phyloP scores from a whole-genome alignment of 2,329 filamentous ascomycete species.

The Dactylellina haptotyla region DNA sequence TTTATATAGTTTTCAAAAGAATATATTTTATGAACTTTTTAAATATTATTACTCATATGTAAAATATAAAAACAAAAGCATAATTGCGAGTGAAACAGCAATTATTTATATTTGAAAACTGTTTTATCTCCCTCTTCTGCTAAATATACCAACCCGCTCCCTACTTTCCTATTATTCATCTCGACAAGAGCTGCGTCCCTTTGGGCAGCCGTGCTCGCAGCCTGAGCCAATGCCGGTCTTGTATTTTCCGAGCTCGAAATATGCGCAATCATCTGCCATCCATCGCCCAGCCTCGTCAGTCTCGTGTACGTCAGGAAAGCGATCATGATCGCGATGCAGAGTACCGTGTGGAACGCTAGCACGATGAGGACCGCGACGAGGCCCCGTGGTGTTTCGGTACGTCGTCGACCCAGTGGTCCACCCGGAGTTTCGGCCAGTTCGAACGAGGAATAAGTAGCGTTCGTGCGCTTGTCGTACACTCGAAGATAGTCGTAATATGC shows the following conservation, averaged over 20 bases:
- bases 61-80: too few relatives aligned
- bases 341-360: not conserved
- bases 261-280: not conserved
- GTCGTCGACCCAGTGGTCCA: not conserved
- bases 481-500: not conserved
- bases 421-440: not conserved
- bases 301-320: not conserved
- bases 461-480: not conserved
- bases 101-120: too few relatives aligned
- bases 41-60: not conserved
- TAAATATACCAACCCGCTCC: too few relatives aligned
- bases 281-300: not conserved
- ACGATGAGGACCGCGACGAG: not conserved
- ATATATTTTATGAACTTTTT: too few relatives aligned
- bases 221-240: not conserved
- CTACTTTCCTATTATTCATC: too few relatives aligned
- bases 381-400: not conserved
- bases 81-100: too few relatives aligned
- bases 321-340: not conserved
- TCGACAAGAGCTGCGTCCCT: too few relatives aligned
- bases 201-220: not conserved
- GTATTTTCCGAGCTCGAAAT: not conserved
- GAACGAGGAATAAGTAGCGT: not conserved
- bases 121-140: too few relatives aligned
- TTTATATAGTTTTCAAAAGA: too few relatives aligned